Base-by-base conservation (phyloP, 345 rosid species). In the Acer campestre region DNA sequence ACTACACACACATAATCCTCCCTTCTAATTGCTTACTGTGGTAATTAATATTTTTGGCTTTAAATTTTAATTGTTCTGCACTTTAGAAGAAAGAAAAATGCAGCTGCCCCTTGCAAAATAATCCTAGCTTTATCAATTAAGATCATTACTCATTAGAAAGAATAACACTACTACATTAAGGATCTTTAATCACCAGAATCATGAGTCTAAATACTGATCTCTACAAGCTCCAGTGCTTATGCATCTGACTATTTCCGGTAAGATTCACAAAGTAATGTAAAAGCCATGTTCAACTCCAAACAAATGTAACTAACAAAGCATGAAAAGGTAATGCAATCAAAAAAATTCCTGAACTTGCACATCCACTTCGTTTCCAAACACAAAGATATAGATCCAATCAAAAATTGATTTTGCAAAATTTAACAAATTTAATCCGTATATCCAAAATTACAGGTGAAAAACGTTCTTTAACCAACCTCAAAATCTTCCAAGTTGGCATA, bases 401-500 rank as follows among this genome's bases (percentile, higher is more conserved):
- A 59, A 18, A 48, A 68, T 63, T 64, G 49, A n/a, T 1, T 5
- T 25, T 3, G 7, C 56, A 64, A 27, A 46, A 38, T 29, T 46
- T 46, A 46, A 62, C 61, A 27, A 46, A 38, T 29, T 46, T 46
- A 46, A 62, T 48, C 7, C 1, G 3, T 4, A 65, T 20, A 53
- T 35, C 62, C 65, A 51, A 35, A 71, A 29, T 74, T 5, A 67
- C 42, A 61, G 65, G 42, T 58, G 13, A 12, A 55, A 18, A 38
- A 6, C 6, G 61, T 63, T 18, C 31, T 14, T 5, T 55, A 83
- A 80, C 89, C 35, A 68, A 88, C 99, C 97, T 96, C 98, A 78
- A 94, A 93, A 56, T 92, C 91, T 82, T 94, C 98, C 92, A 96
- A 89, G 81, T 77, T 85, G 44, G 80, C 58, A 83, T 96, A 96